Conservation (phyloP, 2,329 filamentous ascomycete species). For the Aureobasidium sp. region DNA sequence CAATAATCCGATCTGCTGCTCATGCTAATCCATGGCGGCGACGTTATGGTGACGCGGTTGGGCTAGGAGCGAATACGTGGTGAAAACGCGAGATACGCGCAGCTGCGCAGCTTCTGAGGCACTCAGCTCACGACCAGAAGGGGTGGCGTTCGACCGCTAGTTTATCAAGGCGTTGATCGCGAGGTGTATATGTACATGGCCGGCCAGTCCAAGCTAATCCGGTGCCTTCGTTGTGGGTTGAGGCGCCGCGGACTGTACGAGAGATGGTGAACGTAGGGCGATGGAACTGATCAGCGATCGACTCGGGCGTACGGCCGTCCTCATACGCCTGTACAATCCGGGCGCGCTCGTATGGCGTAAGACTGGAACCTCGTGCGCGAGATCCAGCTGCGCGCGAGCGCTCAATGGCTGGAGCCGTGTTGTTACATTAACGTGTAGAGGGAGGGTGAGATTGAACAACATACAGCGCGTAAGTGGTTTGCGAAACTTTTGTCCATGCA, state of each 20-base stretch:
- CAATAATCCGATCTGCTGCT: too few species aligned
- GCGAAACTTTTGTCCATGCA: not conserved
- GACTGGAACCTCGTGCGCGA: not conserved
- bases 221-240: not conserved
- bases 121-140: not conserved
- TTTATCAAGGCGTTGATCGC: not conserved
- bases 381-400: not conserved
- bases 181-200: not conserved
- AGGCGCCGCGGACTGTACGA: not conserved
- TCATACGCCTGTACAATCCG: not conserved
- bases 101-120: too few species aligned
- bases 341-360: not conserved
- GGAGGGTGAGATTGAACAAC: not conserved
- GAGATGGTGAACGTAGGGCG: not conserved
- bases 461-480: not conserved
- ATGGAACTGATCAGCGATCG: not conserved
- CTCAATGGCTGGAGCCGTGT: not conserved
- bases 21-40: too few species aligned
- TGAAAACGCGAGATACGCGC: too few species aligned
- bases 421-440: not conserved
- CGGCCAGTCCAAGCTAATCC: not conserved
- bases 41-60: too few species aligned
- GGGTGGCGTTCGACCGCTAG: not conserved
- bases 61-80: too few species aligned
- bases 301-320: not conserved